phyloP scores from a whole-genome alignment of 345 rosid genomes.

The Clarkia xantiana region DNA sequence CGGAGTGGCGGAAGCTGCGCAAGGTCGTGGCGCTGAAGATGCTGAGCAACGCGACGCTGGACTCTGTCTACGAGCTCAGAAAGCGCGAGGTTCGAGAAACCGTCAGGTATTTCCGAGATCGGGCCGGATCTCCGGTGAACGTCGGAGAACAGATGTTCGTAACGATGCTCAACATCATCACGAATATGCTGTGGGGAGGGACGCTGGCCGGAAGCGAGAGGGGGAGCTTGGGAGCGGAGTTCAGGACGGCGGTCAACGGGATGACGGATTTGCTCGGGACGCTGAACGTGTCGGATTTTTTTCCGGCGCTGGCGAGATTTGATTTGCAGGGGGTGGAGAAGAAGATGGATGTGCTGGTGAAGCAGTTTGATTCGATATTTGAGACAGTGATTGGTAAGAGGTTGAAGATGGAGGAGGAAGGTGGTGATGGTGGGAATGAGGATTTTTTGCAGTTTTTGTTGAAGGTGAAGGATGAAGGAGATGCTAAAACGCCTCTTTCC shows the following conservation, averaged over 20 bases:
- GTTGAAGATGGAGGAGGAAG: constrained; percentile 6
- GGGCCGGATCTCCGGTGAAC: constrained; percentile 18
- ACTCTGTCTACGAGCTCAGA: constrained; percentile 21
- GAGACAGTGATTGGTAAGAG: constrained; percentile 10
- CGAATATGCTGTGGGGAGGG: constrained; percentile 40
- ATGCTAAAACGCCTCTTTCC: constrained; percentile 19
- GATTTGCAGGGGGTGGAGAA: constrained; percentile 41
- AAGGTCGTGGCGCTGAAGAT: constrained; percentile 18
- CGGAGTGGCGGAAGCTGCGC: constrained; percentile 29
- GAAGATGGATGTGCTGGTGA: constrained; percentile 8
- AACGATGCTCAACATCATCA: constrained; percentile 24
- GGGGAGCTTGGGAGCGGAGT: constrained; percentile 17
- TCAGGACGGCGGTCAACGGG: constrained; percentile 15
- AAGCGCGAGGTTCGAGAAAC: constrained; percentile 17
- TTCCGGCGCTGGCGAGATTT: constrained; percentile 30
- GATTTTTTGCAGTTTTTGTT: constrained; percentile 21
- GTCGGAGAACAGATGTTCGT: constrained; percentile 22
- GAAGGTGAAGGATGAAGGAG: constrained; percentile 13
- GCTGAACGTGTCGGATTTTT: constrained; percentile 39
- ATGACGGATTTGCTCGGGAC: constrained; percentile 19
- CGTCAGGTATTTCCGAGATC: constrained; percentile 9
- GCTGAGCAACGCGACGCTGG: constrained; percentile 19
- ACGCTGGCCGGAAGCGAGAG: constrained; percentile 22
- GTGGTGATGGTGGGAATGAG: constrained; percentile 9
- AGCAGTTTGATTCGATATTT: constrained; percentile 18